A percentile compares a stretch with the other conserved stretches of the same genome.
phyloP scores from a whole-genome alignment of 345 rosid genomes.

The Salix brachista region DNA sequence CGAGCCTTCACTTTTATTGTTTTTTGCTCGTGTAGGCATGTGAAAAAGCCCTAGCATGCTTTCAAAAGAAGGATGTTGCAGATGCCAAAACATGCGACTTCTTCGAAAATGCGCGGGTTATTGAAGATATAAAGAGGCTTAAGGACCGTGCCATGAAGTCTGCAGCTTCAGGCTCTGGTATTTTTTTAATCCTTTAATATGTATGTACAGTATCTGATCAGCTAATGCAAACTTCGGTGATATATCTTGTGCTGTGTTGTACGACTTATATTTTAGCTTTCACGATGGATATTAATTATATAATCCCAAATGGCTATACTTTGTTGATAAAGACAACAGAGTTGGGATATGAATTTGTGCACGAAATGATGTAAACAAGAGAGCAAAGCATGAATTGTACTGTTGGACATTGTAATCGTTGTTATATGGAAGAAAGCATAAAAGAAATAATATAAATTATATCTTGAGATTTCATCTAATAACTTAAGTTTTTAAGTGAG shows the following conservation, averaged over 20 bases:
- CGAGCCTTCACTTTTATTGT: background rate
- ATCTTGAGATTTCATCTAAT: too few species aligned
- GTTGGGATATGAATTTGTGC: background rate
- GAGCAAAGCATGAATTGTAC: background rate
- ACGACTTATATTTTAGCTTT: background rate
- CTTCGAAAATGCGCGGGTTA: slow-evolving; percentile 14
- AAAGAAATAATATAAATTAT: too few species aligned
- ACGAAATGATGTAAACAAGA: background rate
- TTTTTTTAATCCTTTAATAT: slow-evolving; percentile 3
- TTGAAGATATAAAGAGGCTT: slow-evolving; percentile 40
- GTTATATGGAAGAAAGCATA: background rate
- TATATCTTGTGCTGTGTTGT: background rate
- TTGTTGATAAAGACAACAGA: background rate
- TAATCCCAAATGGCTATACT: too few species aligned
- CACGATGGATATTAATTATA: too few species aligned
- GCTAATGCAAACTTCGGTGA: background rate
- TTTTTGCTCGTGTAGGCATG: slow-evolving; percentile 47
- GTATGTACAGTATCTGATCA: background rate
- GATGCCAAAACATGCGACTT: slow-evolving; percentile 21
- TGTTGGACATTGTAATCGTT: background rate
- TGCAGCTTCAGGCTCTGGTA: slow-evolving; percentile 62
- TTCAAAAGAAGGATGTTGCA: slow-evolving; percentile 27
- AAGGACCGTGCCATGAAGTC: slow-evolving; percentile 41
- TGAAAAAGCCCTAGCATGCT: slow-evolving; percentile 46
- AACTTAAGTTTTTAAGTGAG: too few species aligned